These are phyloP conservation scores for Mucor mucedo DNA, from an alignment of 371 early-diverging fungal genomes.

Conservation along the genomic window DNA sequence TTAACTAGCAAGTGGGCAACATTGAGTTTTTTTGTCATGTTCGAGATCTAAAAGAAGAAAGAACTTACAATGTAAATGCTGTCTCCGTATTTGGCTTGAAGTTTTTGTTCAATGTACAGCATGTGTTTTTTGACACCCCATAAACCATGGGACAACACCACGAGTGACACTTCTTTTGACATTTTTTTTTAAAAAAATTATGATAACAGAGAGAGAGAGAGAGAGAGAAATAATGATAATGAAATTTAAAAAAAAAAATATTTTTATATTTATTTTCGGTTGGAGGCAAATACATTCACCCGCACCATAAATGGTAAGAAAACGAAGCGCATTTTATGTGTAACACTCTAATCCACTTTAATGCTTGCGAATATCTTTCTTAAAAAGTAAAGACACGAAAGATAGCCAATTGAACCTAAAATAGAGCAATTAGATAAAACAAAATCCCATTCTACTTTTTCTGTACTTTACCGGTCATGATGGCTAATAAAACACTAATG, in stretches of 20 bases:
- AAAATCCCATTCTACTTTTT: neutral
- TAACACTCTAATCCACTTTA: constrained; percentile 72
- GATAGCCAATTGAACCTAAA: constrained; percentile 73
- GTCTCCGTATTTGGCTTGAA: constrained; percentile 39
- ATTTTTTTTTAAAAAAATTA: neutral
- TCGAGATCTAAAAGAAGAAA: neutral
- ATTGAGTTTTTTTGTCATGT: neutral
- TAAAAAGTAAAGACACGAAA: constrained; percentile 78
- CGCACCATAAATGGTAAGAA: neutral
- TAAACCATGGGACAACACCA: constrained; percentile 69
- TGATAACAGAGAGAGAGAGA: neutral
- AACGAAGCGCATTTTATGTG: neutral
- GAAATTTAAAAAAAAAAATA: neutral
- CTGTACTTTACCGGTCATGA: constrained; percentile 40
- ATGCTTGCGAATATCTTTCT: constrained; percentile 83
- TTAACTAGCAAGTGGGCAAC: constrained; percentile 41
- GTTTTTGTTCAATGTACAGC: constrained; percentile 42
- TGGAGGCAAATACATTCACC: neutral
- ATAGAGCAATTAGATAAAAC: neutral
- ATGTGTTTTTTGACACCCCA: constrained; percentile 71
- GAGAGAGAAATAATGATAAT: neutral
- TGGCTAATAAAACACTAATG: constrained; percentile 75
- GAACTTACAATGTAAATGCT: constrained; percentile 36
- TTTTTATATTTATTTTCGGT: neutral
- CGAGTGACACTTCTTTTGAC: constrained; percentile 22